Evolutionary conservation across 176 grass and related monocot species (phyloP), one percentile per base, ranked within the genome.

Genomic region (Ensete glaucum): DNA sequence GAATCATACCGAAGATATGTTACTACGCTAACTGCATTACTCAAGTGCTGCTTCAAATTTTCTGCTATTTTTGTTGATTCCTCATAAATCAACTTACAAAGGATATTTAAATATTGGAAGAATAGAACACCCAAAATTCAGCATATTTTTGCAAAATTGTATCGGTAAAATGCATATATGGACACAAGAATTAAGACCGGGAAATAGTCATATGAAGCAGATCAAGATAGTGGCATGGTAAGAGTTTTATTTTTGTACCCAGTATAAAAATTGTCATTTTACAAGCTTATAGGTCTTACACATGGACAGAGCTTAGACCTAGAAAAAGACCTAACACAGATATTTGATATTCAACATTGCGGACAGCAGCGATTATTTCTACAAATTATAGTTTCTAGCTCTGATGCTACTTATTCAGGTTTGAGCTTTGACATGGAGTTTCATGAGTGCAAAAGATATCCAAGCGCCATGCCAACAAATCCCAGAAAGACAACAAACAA

Each of bases 401-500:
- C 20, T 25, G 52, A 54, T 22, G 13, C 22, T 53, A 52, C 24
- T 29, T 15, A 67, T 67, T 26, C 64, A 43, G 10, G 64, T 14
- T n/a, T 9, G n/a, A 17, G 13, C 57, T 60, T 60, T 19, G n/a
- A 60, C 17, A 60, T 43, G 34, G 65, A 29, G 12, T 43, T 67
- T 99, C 85, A 94, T 81, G 83, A 14, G 71, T 77, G 88, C 78
- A 99, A 63, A 24, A 94, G 75, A 70, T 91, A 89, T 76, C 95
- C 95, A 3, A 99, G 79, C 9, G 76, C 67, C 27, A 85, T 82
- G 63, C 88, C 88, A 50, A 91, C 78, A 22, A 99, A 84, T 54
- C 88, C 86, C 82, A 99, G 80, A 19, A 88, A 99, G 71, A 99
- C 81, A 8, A 94, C 91, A 83, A 99, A 99, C 50, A 91, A 81